Evolutionary conservation across 2,329 filamentous ascomycete genomes (phyloP).

Genomic region (Scortechinia acanthostroma): DNA sequence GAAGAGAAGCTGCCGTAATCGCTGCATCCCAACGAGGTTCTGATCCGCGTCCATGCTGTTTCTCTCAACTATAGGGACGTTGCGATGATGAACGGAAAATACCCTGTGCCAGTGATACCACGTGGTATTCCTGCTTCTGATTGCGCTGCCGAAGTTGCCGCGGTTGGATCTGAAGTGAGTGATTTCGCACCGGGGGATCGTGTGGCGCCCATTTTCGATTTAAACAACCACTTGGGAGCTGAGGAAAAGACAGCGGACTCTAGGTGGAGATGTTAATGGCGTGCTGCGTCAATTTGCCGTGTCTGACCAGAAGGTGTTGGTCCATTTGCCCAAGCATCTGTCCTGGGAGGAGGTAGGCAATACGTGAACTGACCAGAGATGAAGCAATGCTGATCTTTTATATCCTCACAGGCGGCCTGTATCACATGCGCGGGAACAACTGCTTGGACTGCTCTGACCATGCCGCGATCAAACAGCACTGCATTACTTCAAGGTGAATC

Average conservation of each 20-base stretch:
- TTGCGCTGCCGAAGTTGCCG: slow-evolving; percentile 28
- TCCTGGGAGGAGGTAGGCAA: slow-evolving; percentile 21
- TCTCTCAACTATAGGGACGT: slow-evolving; percentile 23
- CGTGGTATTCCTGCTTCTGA: slow-evolving; percentile 26
- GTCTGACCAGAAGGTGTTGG: slow-evolving; percentile 25
- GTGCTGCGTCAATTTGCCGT: slow-evolving; percentile 29
- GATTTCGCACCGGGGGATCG: slow-evolving; percentile 21
- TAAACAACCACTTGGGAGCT: slow-evolving; percentile 26
- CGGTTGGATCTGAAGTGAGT: slow-evolving; percentile 21
- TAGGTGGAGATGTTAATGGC: slow-evolving; percentile 34
- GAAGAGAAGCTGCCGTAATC: no score
- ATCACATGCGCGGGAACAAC: slow-evolving; percentile 34
- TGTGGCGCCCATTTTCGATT: slow-evolving; percentile 26
- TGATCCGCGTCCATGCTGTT: slow-evolving; percentile 18
- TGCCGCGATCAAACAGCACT: slow-evolving; percentile 22
- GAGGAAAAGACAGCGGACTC: slow-evolving; percentile 22
- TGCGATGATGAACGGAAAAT: slow-evolving; percentile 25
- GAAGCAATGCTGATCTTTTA: no score
- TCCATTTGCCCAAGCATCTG: slow-evolving; percentile 24
- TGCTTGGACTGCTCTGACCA: slow-evolving; percentile 33
- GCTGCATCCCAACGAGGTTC: no score
- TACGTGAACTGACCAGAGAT: no score
- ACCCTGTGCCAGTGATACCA: slow-evolving; percentile 26
- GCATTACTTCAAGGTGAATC: slow-evolving; percentile 32
- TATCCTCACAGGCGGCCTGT: no score